Evolutionary conservation across 768 basidiomycete genomes (phyloP), one percentile per base, ranked within the genome.

Genomic region (Leucocoprinus sp.): DNA sequence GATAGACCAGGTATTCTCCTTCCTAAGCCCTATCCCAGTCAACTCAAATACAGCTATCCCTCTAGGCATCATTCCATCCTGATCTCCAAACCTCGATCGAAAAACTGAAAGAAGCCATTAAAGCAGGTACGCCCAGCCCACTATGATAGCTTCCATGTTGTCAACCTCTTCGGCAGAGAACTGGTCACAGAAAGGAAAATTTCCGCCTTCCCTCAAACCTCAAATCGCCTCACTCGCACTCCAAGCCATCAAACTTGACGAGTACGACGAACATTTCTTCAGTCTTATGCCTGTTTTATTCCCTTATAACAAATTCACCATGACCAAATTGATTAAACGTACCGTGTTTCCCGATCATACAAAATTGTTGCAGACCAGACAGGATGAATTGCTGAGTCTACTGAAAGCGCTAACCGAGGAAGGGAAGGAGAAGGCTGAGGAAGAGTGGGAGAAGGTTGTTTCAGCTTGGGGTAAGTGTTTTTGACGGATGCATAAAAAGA

Each of bases 241-340:
- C 29, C 72, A 80, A 40, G 93, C 95, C 0, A 78, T 95, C 55
- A 68, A 74, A 21, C 71, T 87, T n/a, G 86, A 82, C 60, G 82
- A 93, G 58, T 96, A 95, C 63, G 85, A 90, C 50, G 93, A 95
- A 14, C 77, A 86, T 55, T 95, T 95, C 61, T 97, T 95, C 66
- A 82, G 79, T 55, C 69, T 84, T 15, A 85, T 97, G 79, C 90
- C 93, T 0, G 71, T 65, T 18, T 61, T 95, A 29, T 92, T 98
- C 55, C 91, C 92, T 0, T 98, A 97, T 59, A 99, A 99, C 66
- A 82, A 84, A 52, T 99, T 88, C 60, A 95, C 90, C 0, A 92
- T 97, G 82, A 85, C 75, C 41, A 97, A 96, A 81, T 75, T 97
- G 37, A 86, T 93, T 62, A 92, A 92, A 59, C 79, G 91, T 5